Evolutionary conservation across 768 basidiomycete species (phyloP).

Genomic region (Phlegmacium glaucopus): DNA sequence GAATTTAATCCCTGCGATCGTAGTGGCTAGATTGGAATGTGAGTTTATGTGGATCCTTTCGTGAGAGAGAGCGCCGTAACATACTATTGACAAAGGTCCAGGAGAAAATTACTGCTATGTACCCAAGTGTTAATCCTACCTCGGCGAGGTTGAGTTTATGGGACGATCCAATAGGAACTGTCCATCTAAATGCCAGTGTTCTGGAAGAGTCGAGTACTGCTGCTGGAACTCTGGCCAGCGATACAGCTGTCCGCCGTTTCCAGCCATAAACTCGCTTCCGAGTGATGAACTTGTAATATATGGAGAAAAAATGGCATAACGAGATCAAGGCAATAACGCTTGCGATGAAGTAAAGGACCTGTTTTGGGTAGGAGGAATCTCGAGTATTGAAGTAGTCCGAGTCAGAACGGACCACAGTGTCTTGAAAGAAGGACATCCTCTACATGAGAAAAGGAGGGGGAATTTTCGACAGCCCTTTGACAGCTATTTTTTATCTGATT

Average conservation of each 20-base stretch:
- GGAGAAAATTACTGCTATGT: constrained; percentile 22
- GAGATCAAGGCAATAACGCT: constrained; percentile 39
- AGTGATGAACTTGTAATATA: constrained; percentile 16
- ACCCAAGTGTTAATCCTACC: constrained; percentile 31
- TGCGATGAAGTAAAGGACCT: constrained; percentile 40
- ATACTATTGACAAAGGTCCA: constrained; percentile 31
- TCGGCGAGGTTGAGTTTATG: constrained; percentile 41
- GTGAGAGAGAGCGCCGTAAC: constrained; percentile 1
- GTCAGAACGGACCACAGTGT: no score
- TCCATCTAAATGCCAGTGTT: constrained; percentile 33
- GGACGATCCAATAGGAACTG: constrained; percentile 30
- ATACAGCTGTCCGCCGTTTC: no score
- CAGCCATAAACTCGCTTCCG: constrained; percentile 1
- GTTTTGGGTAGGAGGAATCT: constrained; percentile 32
- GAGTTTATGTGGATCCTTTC: no score
- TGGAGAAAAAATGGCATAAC: constrained; percentile 28
- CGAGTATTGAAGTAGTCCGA: constrained; percentile 2
- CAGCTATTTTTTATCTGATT: no score
- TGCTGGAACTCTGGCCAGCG: constrained; percentile 21
- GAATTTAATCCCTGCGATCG: constrained; percentile 25
- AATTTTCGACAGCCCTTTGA: no score
- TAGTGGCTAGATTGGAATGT: constrained; percentile 23
- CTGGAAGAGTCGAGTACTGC: constrained; percentile 32
- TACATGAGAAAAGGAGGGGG: no score
- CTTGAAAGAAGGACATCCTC: no score